Evolutionary conservation across 2,329 filamentous ascomycete species (phyloP), one percentile per base, ranked within the genome.

Genomic region (Botrytis sinoallii): DNA sequence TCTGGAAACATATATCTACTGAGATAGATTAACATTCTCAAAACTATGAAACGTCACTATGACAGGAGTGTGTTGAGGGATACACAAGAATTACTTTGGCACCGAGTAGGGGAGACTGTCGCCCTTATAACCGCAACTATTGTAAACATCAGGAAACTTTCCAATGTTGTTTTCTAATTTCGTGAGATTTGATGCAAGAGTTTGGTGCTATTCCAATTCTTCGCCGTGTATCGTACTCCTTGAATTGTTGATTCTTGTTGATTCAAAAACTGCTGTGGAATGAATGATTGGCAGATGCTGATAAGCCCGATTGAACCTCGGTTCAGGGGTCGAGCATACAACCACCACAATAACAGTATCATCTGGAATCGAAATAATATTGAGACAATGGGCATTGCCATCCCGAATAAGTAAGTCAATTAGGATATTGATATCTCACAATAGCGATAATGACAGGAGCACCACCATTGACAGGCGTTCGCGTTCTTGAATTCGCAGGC

Each of bases 401-500:
- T 40, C 25, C 4, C n/a, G 20, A 29, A 29, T 25, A 14, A 22
- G 6, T 38, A 25, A 67, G 14, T 57, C 4, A 25, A 44, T 48
- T 25, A 48, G 6, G 14, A 46, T 20, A 63, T 35, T 52, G 35
- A 20, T 8, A 59, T 32, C 42, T 66, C 35, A 18, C 20, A 10
- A 52, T 16, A 63, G 25, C 22, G 7, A 75, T 12, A 25, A 81
- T 81, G 79, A 66, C 73, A 59, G 74, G 75, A 44, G 74, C 77
- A 72, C 78, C 83, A 59, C 87, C 88, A 8, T 83, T 92, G 44
- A 82, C 84, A 20, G 88, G 88, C 76, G 82, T 91, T 72, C 85
- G 86, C n/a, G 90, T 91, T 46, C 84, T 92, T 57, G 90, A 92
- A 80, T 88, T 92, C 77, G 90, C 88, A 38, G 90, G 90, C 42